These are phyloP conservation scores for Nemania sp. DNA, from an alignment of 2,329 filamentous ascomycete species.

Conservation along the genomic window DNA sequence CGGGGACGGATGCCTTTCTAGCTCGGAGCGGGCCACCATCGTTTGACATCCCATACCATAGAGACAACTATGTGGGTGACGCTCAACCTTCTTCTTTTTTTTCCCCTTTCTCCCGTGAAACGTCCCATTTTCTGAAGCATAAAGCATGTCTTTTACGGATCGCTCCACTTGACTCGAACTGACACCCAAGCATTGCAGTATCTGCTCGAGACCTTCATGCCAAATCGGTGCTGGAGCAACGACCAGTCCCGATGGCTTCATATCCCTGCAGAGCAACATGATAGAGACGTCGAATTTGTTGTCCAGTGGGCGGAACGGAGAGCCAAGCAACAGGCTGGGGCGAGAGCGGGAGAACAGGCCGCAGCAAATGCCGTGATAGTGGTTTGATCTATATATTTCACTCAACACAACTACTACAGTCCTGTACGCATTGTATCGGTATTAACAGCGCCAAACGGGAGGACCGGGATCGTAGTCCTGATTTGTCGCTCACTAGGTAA, in stretches of 20 bases:
- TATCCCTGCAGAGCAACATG: constrained; percentile 45
- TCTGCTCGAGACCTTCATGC: constrained; percentile 61
- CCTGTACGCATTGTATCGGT: no score
- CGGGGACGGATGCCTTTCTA: constrained; percentile 56
- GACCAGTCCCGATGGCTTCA: constrained; percentile 55
- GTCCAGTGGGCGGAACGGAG: constrained; percentile 34
- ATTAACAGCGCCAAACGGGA: no score
- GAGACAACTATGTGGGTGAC: constrained; percentile 55
- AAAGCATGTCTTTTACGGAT: no score
- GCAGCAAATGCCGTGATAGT: background rate
- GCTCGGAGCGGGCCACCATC: constrained; percentile 54
- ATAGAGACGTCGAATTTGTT: constrained; percentile 44
- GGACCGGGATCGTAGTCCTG: no score
- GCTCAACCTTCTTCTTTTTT: background rate
- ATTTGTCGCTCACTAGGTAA: no score
- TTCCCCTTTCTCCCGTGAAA: background rate
- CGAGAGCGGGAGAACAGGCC: background rate
- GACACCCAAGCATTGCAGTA: constrained; percentile 40
- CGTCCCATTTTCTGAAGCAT: no score
- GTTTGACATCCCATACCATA: constrained; percentile 56
- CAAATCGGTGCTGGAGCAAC: constrained; percentile 58
- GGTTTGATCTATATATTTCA: background rate
- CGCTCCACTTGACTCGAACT: background rate
- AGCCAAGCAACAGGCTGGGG: constrained; percentile 6
- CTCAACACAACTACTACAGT: no score